Evolutionary conservation across 176 grass and related monocot species (phyloP).

Genomic region (Oryza punctata): DNA sequence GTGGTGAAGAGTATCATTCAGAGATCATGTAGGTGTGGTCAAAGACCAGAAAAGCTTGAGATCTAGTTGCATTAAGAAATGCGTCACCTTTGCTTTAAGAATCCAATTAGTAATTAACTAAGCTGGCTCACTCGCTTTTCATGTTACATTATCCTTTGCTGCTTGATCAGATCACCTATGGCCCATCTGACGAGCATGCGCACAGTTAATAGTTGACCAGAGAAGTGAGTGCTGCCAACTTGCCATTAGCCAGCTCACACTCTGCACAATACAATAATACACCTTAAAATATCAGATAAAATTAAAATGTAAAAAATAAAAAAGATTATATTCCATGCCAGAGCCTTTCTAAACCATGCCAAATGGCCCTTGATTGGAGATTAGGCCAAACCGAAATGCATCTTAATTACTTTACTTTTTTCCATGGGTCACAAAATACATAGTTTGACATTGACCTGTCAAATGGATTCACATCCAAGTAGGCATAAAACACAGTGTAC

Average conservation of each 20-base stretch:
- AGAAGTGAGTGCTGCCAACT: conserved; percentile 9
- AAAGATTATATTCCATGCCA: conserved; percentile 16
- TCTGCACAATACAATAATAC: conserved; percentile 6
- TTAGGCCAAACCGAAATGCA: background rate
- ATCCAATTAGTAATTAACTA: background rate
- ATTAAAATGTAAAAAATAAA: background rate
- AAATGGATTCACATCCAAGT: background rate
- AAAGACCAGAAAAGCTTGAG: background rate
- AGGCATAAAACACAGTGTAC: background rate
- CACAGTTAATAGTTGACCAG: conserved; percentile 23
- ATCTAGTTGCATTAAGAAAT: background rate
- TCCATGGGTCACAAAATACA: background rate
- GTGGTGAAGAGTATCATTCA: background rate
- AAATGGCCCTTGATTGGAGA: conserved; percentile 16
- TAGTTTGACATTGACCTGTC: conserved; percentile 20
- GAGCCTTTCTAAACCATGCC: background rate
- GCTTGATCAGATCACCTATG: conserved; percentile 10
- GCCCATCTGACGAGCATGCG: background rate
- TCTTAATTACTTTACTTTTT: background rate
- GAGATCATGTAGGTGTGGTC: background rate
- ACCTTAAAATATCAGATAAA: background rate
- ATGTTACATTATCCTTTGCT: background rate
- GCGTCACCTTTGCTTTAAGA: background rate
- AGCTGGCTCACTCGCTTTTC: background rate
- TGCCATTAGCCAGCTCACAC: conserved; percentile 19